Evolutionary conservation across 2,329 filamentous ascomycete genomes (phyloP), one percentile per base, ranked within the genome.

Genomic region (Xylaria sp.): DNA sequence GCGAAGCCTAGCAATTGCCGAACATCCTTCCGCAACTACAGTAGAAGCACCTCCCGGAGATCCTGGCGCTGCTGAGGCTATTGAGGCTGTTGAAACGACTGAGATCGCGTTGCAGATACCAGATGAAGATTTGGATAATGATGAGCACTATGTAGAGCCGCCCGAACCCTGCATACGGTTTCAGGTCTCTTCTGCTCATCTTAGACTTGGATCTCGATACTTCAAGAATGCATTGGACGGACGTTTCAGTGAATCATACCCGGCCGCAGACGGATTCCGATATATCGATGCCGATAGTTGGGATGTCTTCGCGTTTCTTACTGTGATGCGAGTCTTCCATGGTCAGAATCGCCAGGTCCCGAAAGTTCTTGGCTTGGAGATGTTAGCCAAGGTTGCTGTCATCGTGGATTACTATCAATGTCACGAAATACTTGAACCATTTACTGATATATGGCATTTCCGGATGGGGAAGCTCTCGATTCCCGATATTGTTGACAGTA

Each of bases 321-420:
- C 45, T 15, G 56, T 59, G 7, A 33, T 59, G 17, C 37, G 21
- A 19, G 35, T 59, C 45, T 19, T 59, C 14, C 56, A 59, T 23
- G 47, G 56, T 12, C 56, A 37, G 17, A 43, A 45, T 14, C 56
- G 25, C 0, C 6, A 9, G 11, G 28, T 59, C 5, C 38, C 56
- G 3, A 52, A 15, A 21, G 11, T 1, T 9, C 19, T 59, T 19
- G 19, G 28, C 28, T 15, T 52, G 9, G 56, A 59, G 31, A 23
- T 45, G 17, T 37, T 50, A 19, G 49, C 49, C 21, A 59, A 59
- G 31, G 37, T 59, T 40, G 57, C 57, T 19, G 31, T 35, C 31
- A 40, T 59, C 3, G 57, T 59, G 9, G 57, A 59, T 11, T 59
- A 53, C 28, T 59, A 59, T 23, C 15, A 53, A 1, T 59, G 49